Evolutionary conservation across 495 filamentous ascomycete genomes (phyloP).

Genomic region (Neurospora sp.): DNA sequence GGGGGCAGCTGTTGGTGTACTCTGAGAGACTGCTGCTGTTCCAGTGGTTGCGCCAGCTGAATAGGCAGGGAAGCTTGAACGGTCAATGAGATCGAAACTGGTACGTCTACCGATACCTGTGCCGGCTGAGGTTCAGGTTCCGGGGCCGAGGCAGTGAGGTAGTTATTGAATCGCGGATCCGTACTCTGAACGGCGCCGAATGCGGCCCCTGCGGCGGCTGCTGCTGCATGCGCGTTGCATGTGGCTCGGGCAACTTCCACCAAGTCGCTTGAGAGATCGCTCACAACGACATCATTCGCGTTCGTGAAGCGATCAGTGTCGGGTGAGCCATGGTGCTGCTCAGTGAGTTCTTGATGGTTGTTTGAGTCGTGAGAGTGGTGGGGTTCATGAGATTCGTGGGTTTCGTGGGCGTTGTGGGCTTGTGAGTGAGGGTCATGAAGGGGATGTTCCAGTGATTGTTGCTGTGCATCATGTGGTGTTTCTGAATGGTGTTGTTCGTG

Average conservation of each 20-base stretch:
- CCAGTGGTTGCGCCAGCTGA: neutral
- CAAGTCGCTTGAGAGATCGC: neutral
- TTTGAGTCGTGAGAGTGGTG: neutral
- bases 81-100: neutral
- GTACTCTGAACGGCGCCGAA: neutral
- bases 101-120: neutral
- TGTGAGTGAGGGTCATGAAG: neutral
- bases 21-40: neutral
- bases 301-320: neutral
- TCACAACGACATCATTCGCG: neutral
- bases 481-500: neutral
- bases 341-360: neutral
- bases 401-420: neutral
- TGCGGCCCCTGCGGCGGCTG: neutral
- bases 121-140: neutral
- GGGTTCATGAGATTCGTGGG: neutral
- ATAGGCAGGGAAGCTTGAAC: neutral
- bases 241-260: neutral
- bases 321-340: neutral
- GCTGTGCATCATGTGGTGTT: neutral
- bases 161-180: neutral
- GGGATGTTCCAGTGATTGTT: neutral
- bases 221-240: neutral
- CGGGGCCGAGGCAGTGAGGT: neutral
- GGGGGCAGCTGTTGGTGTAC: neutral